Evolutionary conservation across 768 basidiomycete genomes (phyloP).

Genomic region (Suillus occidentalis): DNA sequence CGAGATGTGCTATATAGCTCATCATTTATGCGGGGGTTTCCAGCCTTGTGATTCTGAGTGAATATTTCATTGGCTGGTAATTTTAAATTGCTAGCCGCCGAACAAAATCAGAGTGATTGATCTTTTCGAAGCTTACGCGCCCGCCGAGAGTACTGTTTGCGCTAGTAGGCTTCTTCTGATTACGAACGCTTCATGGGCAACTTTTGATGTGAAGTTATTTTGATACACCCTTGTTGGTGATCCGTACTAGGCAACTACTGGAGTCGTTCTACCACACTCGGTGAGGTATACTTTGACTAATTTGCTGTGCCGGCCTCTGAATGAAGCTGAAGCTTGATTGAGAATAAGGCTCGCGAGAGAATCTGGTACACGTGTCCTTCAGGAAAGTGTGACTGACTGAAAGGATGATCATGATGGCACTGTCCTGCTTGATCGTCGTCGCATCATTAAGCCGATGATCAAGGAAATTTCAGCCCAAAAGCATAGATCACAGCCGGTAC

Average conservation of each 20-base stretch:
- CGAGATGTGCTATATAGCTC: neutral
- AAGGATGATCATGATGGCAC: too few relatives aligned
- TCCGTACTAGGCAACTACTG: neutral
- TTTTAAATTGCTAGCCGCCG: neutral
- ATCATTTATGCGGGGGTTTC: neutral
- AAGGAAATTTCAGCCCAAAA: neutral
- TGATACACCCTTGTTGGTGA: neutral
- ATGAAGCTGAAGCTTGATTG: neutral
- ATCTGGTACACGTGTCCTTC: neutral
- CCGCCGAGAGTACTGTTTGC: neutral
- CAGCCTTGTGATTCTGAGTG: neutral
- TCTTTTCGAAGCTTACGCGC: neutral
- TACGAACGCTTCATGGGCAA: neutral
- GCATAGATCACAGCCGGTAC: neutral
- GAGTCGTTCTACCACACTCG: neutral
- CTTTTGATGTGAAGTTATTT: neutral
- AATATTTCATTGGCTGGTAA: neutral
- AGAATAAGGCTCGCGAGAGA: too few relatives aligned
- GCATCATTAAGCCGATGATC: neutral
- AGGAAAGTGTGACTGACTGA: neutral
- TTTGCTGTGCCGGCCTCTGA: too few relatives aligned
- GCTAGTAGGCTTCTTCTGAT: neutral
- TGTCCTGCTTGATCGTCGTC: neutral
- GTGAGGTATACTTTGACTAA: neutral
- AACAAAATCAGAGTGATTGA: slow-evolving; percentile 18